Evolutionary conservation across 306 rosid species (phyloP), one percentile per base, ranked within the genome.

Genomic region (Argentina anserina): DNA sequence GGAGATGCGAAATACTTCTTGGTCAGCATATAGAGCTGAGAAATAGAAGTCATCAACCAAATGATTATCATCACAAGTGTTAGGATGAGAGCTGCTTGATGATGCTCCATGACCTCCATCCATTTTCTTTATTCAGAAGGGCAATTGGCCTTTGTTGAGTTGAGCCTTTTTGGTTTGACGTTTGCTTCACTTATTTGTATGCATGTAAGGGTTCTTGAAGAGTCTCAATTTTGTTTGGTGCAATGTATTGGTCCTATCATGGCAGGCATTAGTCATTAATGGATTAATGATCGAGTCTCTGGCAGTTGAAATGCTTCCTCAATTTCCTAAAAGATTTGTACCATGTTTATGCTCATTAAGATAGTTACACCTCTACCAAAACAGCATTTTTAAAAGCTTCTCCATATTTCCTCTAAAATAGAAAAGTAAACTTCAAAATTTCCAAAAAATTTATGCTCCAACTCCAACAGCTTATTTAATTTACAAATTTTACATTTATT

Each of bases 31-130:
- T 20, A 88, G 85, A 17, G 84, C 91, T 58, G 84, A 78, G 41
- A 88, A 86, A 84, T 88, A 88, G 73, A 84, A 81, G 23, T 90
- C 91, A 75, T 87, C 96, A 12, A 81, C 89, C 36, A 64, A 70
- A 40, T 56, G 23, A 71, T 28, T 41, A 17, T 46, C 28, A 62
- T 1, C 40, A 34, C 21, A 23, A 4, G 34, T 62, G 9, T 9
- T 28, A 10, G 20, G 8, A 39, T 40, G 52, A 41, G 75, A 71
- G 55, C 42, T 58, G 43, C 67, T 62, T 62, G 67, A 62, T 58
- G 75, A 71, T 41, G 43, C 23, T 36, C 65, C n/a, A n/a, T n/a
- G n/a, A n/a, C n/a, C n/a, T n/a, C n/a, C 65, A 21, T 25, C 53
- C 65, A 71, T 71, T 14, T 15, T 43, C 26, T 71, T 3, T 9